phyloP scores from a whole-genome alignment of 345 rosid species.

The Eucalyptus cladocalyx region DNA sequence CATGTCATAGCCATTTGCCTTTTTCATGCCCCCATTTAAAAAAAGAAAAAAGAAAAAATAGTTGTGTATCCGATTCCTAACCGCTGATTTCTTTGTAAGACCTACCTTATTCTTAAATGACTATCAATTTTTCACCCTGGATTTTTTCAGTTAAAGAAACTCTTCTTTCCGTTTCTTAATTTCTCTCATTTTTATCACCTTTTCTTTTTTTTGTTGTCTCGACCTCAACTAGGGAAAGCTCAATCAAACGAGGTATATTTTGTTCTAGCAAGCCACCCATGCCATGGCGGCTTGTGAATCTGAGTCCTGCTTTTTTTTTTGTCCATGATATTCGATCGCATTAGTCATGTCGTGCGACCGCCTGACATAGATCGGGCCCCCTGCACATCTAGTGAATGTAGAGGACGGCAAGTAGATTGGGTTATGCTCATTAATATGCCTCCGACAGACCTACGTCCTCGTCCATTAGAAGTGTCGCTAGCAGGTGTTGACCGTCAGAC shows the following conservation, averaged over 20 bases:
- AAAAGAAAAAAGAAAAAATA: accelerated
- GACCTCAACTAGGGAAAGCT: neutral
- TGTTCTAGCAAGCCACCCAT: neutral
- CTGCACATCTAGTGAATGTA: too few relatives aligned
- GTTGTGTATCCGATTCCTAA: neutral
- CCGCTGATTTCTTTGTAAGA: neutral
- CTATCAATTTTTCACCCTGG: neutral
- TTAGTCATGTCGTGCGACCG: neutral
- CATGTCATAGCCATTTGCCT: neutral
- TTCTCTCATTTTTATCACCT: too few relatives aligned
- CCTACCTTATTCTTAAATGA: neutral
- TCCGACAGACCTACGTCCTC: neutral
- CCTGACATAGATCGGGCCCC: neutral
- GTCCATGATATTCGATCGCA: too few relatives aligned
- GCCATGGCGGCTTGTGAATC: too few relatives aligned
- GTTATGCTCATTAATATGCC: neutral
- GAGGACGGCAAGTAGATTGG: too few relatives aligned
- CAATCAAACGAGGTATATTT: accelerated
- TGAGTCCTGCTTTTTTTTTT: accelerated
- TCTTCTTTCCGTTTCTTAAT: too few relatives aligned
- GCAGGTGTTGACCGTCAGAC: neutral
- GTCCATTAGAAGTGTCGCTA: neutral
- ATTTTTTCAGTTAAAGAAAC: too few relatives aligned
- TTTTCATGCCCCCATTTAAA: neutral
- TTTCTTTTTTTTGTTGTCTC: too few relatives aligned